Evolutionary conservation across 163 green algal species (phyloP).

Genomic region (Prototheca wickerhamii): DNA sequence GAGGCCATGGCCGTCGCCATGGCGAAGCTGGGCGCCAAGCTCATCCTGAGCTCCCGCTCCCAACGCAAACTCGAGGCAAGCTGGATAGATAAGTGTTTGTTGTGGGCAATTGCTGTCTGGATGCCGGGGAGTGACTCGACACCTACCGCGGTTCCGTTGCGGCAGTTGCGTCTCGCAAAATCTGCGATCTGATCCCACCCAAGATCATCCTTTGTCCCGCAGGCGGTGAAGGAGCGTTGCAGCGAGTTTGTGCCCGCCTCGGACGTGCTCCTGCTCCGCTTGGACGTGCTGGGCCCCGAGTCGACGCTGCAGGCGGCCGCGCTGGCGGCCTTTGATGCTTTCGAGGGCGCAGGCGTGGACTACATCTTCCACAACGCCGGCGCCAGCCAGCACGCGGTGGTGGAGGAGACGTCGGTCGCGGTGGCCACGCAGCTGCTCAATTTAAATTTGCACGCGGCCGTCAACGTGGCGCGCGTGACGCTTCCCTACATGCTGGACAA

Average conservation of each 20-base stretch:
- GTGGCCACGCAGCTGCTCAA: constrained; percentile 56
- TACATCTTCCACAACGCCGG: constrained; percentile 64
- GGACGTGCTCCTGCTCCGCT: constrained; percentile 49
- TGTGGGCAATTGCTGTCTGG: too few relatives aligned
- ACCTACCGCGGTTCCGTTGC: too few relatives aligned
- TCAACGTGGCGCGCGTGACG: constrained; percentile 56
- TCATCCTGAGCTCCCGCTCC: constrained; percentile 48
- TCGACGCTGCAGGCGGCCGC: constrained; percentile 40
- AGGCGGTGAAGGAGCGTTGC: constrained; percentile 35
- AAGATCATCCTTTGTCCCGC: too few relatives aligned
- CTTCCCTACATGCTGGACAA: constrained; percentile 57
- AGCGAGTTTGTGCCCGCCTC: constrained; percentile 4
- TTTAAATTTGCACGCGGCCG: constrained; percentile 66
- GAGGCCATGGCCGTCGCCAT: constrained; percentile 48
- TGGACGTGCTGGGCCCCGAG: constrained; percentile 50
- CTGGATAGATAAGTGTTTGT: not conserved
- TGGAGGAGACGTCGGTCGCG: constrained; percentile 43
- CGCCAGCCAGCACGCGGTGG: constrained; percentile 59
- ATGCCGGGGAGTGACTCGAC: too few relatives aligned
- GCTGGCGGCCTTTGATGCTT: constrained; percentile 43
- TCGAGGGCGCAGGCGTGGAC: constrained; percentile 54
- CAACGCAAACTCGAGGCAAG: constrained; percentile 9
- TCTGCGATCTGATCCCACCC: too few relatives aligned
- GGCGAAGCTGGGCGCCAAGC: constrained; percentile 38
- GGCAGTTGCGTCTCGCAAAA: too few relatives aligned